Evolutionary conservation across 139 green algal species (phyloP), one percentile per base, ranked within the genome.

Genomic region (Dunaliella primolecta): DNA sequence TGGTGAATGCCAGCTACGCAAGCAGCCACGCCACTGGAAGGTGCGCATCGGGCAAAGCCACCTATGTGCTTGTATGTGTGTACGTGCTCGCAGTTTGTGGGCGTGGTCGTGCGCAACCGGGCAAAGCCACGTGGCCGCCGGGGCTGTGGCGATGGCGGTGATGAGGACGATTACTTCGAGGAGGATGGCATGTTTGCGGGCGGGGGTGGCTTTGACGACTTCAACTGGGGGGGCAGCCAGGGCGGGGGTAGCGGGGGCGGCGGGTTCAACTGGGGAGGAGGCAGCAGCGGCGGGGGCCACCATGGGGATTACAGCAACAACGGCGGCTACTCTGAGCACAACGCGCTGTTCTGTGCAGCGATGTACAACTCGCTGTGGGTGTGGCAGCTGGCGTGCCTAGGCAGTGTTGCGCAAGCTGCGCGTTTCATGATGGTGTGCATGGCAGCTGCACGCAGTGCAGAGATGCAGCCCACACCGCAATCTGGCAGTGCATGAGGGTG

Each of bases 291-390:
- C 7, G 46, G 46, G 7, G 46, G 46, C 15, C 46, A 64, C 46
- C 7, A 64, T 80, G 75, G 75, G 29, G 75, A 30, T 36, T 29
- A 30, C n/a, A 38, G 30, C n/a, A 33, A 33, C 75, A 80, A 33
- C n/a, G 75, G 75, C 2, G 75, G 75, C 29, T 80, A 80, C 75
- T 80, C 75, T 15, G 75, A 80, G n/a, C n/a, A 33, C 75, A 38
- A 38, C 75, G 24, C 46, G 46, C 46, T 80, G 7, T 33, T 80
- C 75, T 80, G n/a, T 27, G 29, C 30, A 2, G n/a, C 33, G n/a
- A 32, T 80, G 75, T 80, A 38, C n/a, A 33, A 80, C 7, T 80
- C 75, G 7, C 36, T 80, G 75, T 80, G 75, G 75, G 36, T 80
- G 2, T 80, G 75, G 75, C 75, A 80, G 75, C 75, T 80, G 46